These are phyloP conservation scores for Penicillium rolfsii DNA, from an alignment of 2,329 filamentous ascomycete genomes.

Conservation along the genomic window DNA sequence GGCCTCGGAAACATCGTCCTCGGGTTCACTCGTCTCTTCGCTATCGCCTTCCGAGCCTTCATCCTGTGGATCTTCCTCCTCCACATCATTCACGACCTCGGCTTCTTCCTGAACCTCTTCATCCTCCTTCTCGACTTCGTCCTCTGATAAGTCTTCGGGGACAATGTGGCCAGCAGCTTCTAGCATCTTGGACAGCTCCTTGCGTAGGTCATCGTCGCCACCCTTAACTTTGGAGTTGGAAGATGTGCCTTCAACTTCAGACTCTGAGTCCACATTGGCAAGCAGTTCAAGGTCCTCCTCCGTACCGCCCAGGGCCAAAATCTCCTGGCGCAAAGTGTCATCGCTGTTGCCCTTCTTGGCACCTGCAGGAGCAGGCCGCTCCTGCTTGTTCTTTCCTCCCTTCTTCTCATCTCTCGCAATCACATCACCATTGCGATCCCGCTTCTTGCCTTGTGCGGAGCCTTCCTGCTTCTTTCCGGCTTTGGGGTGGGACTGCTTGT, in stretches of 20 bases:
- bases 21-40: conserved; percentile 25
- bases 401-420: conserved; percentile 44
- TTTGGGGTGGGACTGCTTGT: conserved; percentile 25
- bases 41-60: conserved; percentile 38
- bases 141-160: conserved; percentile 37
- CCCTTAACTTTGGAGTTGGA: conserved; percentile 27
- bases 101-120: conserved; percentile 25
- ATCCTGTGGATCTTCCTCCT: conserved; percentile 41
- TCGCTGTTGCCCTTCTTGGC: conserved; percentile 27
- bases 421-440: conserved; percentile 51
- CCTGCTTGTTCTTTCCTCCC: conserved; percentile 25
- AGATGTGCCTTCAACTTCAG: conserved; percentile 47
- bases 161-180: conserved; percentile 43
- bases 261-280: conserved; percentile 50
- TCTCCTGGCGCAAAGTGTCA: conserved; percentile 47
- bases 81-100: conserved; percentile 36
- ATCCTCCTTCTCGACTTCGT: conserved; percentile 32
- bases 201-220: conserved; percentile 45
- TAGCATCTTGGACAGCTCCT: conserved; percentile 43
- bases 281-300: conserved; percentile 54
- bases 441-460: conserved; percentile 47
- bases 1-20: conserved; percentile 35
- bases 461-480: conserved; percentile 30
- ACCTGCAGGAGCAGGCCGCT: conserved; percentile 18
- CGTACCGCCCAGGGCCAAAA: conserved; percentile 53